phyloP scores from a whole-genome alignment of 352 stramenopile species.

The Phytophthora sp. region DNA sequence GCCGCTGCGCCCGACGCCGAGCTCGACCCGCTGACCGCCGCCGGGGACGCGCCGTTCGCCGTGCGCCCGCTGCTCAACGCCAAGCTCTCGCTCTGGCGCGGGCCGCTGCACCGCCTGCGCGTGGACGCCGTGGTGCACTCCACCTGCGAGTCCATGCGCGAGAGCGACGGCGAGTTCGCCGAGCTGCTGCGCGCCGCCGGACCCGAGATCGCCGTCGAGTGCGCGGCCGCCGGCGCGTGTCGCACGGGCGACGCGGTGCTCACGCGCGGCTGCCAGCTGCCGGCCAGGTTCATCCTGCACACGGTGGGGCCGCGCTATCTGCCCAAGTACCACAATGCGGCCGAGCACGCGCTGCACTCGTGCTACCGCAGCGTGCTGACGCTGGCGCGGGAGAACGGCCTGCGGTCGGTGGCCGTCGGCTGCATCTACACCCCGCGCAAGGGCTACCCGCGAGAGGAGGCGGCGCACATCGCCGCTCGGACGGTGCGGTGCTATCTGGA shows the following conservation, averaged over 20 bases:
- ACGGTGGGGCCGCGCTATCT: slow-evolving; percentile 89
- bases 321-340: slow-evolving; percentile 73
- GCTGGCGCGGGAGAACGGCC: slow-evolving; percentile 64
- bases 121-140: slow-evolving; percentile 83
- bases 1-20: background rate
- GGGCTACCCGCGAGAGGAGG: slow-evolving; percentile 79
- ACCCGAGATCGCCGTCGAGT: slow-evolving; percentile 77
- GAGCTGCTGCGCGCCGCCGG: slow-evolving; percentile 76
- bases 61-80: slow-evolving; percentile 44
- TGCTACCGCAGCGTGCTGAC: slow-evolving; percentile 77
- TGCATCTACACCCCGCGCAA: slow-evolving; percentile 82
- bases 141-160: slow-evolving; percentile 75
- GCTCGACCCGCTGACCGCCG: slow-evolving; percentile 4
- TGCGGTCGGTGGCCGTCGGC: slow-evolving; percentile 73
- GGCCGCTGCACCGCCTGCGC: slow-evolving; percentile 54
- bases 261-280: slow-evolving; percentile 77
- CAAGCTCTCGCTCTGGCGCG: slow-evolving; percentile 63
- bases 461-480: slow-evolving; percentile 68
- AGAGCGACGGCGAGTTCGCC: slow-evolving; percentile 65
- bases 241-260: slow-evolving; percentile 86
- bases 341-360: slow-evolving; percentile 82
- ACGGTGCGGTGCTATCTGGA: slow-evolving; percentile 85
- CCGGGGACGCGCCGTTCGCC: slow-evolving; percentile 27
- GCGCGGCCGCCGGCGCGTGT: slow-evolving; percentile 57
- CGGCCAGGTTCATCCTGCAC: slow-evolving; percentile 79